Conservation (phyloP, 148 eudicot species). For the Rheum nobile region DNA sequence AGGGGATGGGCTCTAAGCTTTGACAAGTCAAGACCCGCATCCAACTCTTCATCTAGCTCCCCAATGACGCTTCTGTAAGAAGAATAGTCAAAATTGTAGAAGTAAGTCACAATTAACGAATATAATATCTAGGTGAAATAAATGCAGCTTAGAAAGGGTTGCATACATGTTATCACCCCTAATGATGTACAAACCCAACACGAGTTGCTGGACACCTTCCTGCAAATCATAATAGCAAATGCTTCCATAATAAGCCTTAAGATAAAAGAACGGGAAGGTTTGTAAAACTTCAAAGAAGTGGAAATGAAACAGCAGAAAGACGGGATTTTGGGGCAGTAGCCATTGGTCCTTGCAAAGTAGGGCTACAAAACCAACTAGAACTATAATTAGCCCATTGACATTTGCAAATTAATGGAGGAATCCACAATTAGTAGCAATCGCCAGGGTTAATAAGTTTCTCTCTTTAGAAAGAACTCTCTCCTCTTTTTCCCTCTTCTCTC, state of each 20-base stretch:
- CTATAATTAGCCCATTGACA: neutral
- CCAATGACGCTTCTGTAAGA: constrained; percentile 74
- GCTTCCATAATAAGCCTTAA: neutral
- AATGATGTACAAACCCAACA: constrained; percentile 85
- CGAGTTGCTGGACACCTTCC: constrained; percentile 96
- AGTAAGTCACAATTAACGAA: neutral
- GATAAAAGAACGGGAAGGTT: neutral
- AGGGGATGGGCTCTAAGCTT: constrained; percentile 72
- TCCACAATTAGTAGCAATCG: neutral
- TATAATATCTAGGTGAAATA: neutral
- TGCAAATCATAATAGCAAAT: constrained; percentile 25
- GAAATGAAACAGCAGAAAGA: neutral
- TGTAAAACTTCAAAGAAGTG: neutral
- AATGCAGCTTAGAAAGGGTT: neutral
- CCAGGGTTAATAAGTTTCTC: neutral
- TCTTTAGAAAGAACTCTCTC: neutral
- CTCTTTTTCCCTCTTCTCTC: neutral
- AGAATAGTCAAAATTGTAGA: neutral
- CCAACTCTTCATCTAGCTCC: constrained; percentile 83
- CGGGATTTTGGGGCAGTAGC: neutral
- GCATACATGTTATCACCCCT: constrained; percentile 95
- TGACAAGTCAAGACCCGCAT: constrained; percentile 54
- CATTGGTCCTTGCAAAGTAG: neutral
- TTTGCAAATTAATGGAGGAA: neutral
- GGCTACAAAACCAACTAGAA: neutral